phyloP scores from a whole-genome alignment of 208 protist species.

The Acanthamoeba polyphaga region DNA sequence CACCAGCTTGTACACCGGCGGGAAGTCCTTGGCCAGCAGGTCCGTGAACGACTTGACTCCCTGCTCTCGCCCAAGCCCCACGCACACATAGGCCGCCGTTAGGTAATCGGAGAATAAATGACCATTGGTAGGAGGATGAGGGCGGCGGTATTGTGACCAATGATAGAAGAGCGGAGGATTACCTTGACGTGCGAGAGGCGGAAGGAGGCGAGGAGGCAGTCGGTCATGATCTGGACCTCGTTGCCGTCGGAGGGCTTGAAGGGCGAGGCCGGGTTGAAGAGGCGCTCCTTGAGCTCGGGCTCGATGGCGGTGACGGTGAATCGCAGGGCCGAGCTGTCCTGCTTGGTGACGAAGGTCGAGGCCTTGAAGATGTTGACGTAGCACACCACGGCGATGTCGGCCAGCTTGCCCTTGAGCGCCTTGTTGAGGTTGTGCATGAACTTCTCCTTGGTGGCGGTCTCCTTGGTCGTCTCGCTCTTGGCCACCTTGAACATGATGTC shows the following conservation, averaged over 20 bases:
- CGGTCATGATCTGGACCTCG: conserved; percentile 81
- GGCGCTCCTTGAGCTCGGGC: conserved; percentile 77
- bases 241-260: conserved; percentile 39
- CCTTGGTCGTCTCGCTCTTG: conserved; percentile 69
- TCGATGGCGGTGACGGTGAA: conserved; percentile 84
- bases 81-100: background rate
- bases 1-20: conserved; percentile 80
- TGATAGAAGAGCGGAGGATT: background rate
- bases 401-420: conserved; percentile 75
- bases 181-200: conserved; percentile 77
- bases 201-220: conserved; percentile 76
- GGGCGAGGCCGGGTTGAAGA: conserved; percentile 72
- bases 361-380: conserved; percentile 86
- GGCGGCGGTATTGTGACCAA: too few relatives aligned
- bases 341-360: conserved; percentile 82
- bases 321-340: conserved; percentile 81
- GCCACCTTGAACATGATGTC: conserved; percentile 82
- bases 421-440: conserved; percentile 82
- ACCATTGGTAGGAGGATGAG: too few relatives aligned
- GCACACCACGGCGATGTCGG: conserved; percentile 79
- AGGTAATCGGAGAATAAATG: too few relatives aligned
- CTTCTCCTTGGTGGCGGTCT: conserved; percentile 38
- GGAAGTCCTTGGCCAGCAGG: conserved; percentile 13
- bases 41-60: conserved; percentile 10
- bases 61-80: background rate